A percentile compares a stretch with the other conserved stretches of the same genome.
Conservation (phyloP, 768 basidiomycete genomes). For the Hygrocybe coccinea region DNA sequence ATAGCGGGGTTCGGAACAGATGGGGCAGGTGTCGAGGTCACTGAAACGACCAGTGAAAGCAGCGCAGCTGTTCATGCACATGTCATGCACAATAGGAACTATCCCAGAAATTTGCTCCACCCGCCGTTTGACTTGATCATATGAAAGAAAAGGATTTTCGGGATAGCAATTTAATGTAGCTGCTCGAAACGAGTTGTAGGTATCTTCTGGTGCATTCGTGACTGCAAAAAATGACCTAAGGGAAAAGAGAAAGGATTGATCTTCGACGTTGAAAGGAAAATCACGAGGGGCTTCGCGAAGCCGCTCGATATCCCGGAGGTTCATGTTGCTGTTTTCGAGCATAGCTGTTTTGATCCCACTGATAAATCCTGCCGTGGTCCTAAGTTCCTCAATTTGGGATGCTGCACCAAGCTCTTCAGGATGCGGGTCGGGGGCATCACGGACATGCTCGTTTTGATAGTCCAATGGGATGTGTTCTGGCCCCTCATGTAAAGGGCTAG, state of each 20-base stretch:
- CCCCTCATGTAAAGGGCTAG: no score
- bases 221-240: background rate
- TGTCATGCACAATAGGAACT: slow-evolving; percentile 31
- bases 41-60: slow-evolving; percentile 22
- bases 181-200: background rate
- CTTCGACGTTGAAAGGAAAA: background rate
- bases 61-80: slow-evolving; percentile 34
- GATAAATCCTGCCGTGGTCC: no score
- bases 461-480: no score
- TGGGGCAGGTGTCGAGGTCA: slow-evolving; percentile 12
- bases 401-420: no score
- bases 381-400: no score
- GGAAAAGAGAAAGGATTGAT: background rate
- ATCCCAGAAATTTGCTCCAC: slow-evolving; percentile 32
- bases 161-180: slow-evolving; percentile 21
- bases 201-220: background rate
- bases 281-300: background rate
- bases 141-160: slow-evolving; percentile 24
- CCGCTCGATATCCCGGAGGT: background rate
- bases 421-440: no score
- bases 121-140: slow-evolving; percentile 21
- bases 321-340: no score
- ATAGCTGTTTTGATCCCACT: no score
- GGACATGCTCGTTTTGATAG: no score
- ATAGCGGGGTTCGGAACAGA: slow-evolving; percentile 24